phyloP scores from a whole-genome alignment of 2,329 filamentous ascomycete genomes.

The Sclerotinia subarctica region DNA sequence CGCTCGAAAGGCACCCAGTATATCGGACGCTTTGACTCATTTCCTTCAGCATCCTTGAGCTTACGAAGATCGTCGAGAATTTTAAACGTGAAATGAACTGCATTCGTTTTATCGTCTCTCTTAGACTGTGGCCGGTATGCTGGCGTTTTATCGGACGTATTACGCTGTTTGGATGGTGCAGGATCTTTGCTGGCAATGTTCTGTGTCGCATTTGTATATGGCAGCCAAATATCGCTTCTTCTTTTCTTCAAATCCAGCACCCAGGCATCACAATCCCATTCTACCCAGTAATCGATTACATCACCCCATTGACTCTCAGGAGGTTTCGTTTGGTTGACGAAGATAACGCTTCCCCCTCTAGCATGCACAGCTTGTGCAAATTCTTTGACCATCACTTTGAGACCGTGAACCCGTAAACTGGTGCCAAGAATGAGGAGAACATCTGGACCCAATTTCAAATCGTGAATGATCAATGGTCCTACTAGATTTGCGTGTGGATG shows the following conservation, averaged over 20 bases:
- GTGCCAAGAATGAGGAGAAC: conserved; percentile 69
- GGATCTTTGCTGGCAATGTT: conserved; percentile 24
- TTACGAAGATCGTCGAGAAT: conserved; percentile 33
- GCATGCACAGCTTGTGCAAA: conserved; percentile 68
- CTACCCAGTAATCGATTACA: conserved; percentile 69
- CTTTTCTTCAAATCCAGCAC: conserved; percentile 53
- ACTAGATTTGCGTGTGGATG: conserved; percentile 67
- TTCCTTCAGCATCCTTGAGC: conserved; percentile 27
- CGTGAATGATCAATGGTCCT: conserved; percentile 64
- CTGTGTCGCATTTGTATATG: conserved; percentile 29
- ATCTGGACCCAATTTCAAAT: conserved; percentile 62
- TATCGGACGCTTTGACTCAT: conserved; percentile 21
- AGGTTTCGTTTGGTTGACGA: conserved; percentile 70
- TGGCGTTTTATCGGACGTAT: background rate
- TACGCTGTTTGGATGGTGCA: conserved; percentile 6
- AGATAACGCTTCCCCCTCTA: conserved; percentile 65
- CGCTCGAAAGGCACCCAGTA: conserved; percentile 25
- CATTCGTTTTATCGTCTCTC: conserved; percentile 36
- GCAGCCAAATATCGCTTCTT: conserved; percentile 37
- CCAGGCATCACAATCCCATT: conserved; percentile 75
- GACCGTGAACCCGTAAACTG: conserved; percentile 66
- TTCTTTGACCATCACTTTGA: conserved; percentile 68
- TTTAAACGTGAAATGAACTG: conserved; percentile 34
- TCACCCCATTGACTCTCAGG: conserved; percentile 71
- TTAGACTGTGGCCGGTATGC: conserved; percentile 27